Evolutionary conservation across 1,139 yeast genomes (phyloP), one percentile per base, ranked within the genome.

Genomic region (Candida tropicalis): DNA sequence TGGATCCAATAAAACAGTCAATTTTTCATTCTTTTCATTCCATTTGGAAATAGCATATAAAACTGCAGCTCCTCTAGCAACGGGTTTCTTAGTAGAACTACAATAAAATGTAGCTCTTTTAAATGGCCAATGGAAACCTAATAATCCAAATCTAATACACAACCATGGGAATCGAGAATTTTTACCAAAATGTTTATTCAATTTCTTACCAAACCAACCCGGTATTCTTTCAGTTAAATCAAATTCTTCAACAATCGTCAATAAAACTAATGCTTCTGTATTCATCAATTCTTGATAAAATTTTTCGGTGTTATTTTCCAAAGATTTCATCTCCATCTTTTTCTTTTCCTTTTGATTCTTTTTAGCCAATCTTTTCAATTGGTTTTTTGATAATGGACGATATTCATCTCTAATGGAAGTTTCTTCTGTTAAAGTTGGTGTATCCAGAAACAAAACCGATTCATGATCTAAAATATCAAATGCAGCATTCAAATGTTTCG

Each of bases 121-220:
- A 48, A 71, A 71, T n/a, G 77, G 77, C 77, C 77, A 71, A 47
- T 72, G 77, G 46, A 71, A 70, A 2, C 72, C 76, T 27, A 71
- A 48, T 23, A 71, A 54, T 2, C 77, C 77, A 55, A 71, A 55
- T 25, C 70, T 60, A 17, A 71, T 62, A 38, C 70, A 63, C 18
- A 69, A 50, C 3, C 67, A 52, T 44, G 66, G 65, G 44, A 53
- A 53, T 20, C 47, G 51, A 1, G 73, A 61, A 10, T 59, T 49
- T 23, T 58, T 53, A 5, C 77, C 77, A 33, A 70, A 54, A n/a
- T 45, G 42, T 31, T 48, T 49, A n/a, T 46, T 38, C 11, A 66
- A 49, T 4, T 59, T 11, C 27, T 46, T 49, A 12, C 73, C 73
- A 28, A 62, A 42, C 37, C 39, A 45, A 7, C 70, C 71, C 2